These are phyloP conservation scores for Podila epicladia DNA, from an alignment of 192 early-diverging fungal species.

Conservation along the genomic window DNA sequence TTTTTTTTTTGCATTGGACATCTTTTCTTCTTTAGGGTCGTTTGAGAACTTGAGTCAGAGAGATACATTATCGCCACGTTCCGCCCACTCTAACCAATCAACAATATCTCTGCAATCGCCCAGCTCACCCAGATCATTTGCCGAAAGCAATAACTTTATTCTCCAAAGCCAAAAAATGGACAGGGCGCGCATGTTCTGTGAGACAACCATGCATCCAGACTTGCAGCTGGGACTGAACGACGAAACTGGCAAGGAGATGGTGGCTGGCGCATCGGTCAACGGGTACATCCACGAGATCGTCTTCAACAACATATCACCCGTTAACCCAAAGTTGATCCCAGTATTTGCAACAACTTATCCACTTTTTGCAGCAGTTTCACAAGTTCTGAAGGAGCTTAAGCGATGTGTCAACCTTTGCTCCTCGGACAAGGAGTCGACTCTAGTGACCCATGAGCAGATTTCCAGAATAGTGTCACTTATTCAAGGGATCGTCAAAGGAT, in stretches of 20 bases:
- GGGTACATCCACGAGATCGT: constrained; percentile 72
- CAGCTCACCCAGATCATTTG: constrained; percentile 7
- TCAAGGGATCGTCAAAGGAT: constrained; percentile 14
- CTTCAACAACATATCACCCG: constrained; percentile 32
- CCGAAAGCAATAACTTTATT: constrained; percentile 13
- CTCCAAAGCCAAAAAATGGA: constrained; percentile 25
- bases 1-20: too few relatives aligned
- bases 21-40: constrained; percentile 6
- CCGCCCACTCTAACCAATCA: constrained; percentile 16
- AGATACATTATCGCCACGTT: constrained; percentile 12
- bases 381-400: constrained; percentile 28
- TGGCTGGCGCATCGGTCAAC: constrained; percentile 25
- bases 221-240: constrained; percentile 47
- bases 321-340: constrained; percentile 26
- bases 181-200: constrained; percentile 16
- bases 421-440: not conserved
- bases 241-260: not conserved
- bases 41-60: constrained; percentile 19
- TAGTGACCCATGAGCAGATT: not conserved
- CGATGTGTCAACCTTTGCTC: constrained; percentile 12
- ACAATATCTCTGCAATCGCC: constrained; percentile 24
- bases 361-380: constrained; percentile 42
- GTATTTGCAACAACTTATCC: constrained; percentile 55
- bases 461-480: constrained; percentile 6
- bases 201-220: constrained; percentile 58